Percentiles rank a stretch among this genome's conserved stretches.
These are phyloP conservation scores for Corynespora cassiicola DNA, from an alignment of 2,329 filamentous ascomycete genomes.

Conservation along the genomic window DNA sequence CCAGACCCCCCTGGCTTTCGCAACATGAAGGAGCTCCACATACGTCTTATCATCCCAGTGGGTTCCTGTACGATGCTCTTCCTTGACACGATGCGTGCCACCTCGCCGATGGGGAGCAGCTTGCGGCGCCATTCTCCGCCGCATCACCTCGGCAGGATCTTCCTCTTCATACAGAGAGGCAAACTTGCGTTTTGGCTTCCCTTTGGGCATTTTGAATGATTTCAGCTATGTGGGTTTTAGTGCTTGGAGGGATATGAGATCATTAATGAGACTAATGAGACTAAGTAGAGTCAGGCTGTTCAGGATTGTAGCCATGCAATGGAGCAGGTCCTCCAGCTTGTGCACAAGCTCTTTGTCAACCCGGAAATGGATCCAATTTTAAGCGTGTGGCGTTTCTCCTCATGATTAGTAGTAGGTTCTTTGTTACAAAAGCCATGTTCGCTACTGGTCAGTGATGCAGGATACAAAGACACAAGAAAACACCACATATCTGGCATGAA, in stretches of 20 bases:
- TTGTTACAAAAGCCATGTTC: no score
- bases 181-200: conserved; percentile 17
- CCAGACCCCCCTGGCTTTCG: conserved; percentile 27
- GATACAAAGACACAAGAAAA: neutral
- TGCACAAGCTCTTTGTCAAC: no score
- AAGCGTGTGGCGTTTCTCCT: no score
- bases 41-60: conserved; percentile 34
- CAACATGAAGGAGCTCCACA: conserved; percentile 24
- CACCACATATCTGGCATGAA: neutral
- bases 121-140: conserved; percentile 16
- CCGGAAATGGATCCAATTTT: no score
- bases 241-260: neutral
- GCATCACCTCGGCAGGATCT: conserved; percentile 2
- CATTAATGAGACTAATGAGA: conserved; percentile 1
- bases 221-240: no score
- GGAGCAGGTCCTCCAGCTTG: no score
- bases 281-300: no score
- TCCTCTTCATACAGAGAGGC: conserved; percentile 7
- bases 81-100: conserved; percentile 37
- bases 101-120: conserved; percentile 29
- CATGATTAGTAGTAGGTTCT: no score
- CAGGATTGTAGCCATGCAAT: no score
- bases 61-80: conserved; percentile 32
- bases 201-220: conserved; percentile 26
- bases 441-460: no score